These are phyloP conservation scores for Kodamaea laetipori DNA, from an alignment of 805 yeast species.

Conservation along the genomic window DNA sequence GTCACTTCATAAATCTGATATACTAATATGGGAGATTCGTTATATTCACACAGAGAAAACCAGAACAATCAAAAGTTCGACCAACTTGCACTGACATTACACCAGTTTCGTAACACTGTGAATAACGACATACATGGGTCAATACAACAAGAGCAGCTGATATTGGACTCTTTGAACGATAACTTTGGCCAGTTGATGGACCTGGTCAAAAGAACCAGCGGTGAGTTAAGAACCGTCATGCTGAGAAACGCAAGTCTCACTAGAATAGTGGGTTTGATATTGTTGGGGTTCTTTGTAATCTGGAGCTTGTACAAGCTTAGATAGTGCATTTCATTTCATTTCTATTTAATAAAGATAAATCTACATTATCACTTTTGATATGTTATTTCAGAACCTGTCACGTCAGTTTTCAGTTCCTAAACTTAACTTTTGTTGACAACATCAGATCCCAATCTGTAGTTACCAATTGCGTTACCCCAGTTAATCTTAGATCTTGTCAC, in stretches of 20 bases:
- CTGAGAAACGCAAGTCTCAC: constrained; percentile 44
- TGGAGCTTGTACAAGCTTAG: constrained; percentile 43
- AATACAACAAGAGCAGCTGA: constrained; percentile 42
- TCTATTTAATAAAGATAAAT: constrained; percentile 1
- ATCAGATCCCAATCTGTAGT: constrained; percentile 82
- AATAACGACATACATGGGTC: constrained; percentile 44
- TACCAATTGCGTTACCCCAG: constrained; percentile 94
- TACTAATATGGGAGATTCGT: constrained; percentile 10
- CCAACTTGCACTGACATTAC: constrained; percentile 43
- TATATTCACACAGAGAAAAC: constrained; percentile 44
- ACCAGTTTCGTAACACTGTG: constrained; percentile 45
- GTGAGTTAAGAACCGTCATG: constrained; percentile 43
- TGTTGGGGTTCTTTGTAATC: constrained; percentile 35
- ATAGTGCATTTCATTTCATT: constrained; percentile 12
- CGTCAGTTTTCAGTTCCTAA: too few relatives aligned
- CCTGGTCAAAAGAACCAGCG: constrained; percentile 42
- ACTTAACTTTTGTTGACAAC: constrained; percentile 46
- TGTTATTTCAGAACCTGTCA: too few relatives aligned
- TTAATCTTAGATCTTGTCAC: constrained; percentile 87
- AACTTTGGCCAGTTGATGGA: constrained; percentile 40
- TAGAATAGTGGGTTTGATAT: constrained; percentile 36
- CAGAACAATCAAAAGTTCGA: constrained; percentile 46
- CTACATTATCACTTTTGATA: too few relatives aligned
- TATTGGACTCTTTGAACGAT: constrained; percentile 40
- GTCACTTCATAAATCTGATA: too few relatives aligned